Percentiles rank a stretch among this genome's conserved stretches.
Conservation (phyloP, 2,329 filamentous ascomycete species). For the Eutypella sp. region DNA sequence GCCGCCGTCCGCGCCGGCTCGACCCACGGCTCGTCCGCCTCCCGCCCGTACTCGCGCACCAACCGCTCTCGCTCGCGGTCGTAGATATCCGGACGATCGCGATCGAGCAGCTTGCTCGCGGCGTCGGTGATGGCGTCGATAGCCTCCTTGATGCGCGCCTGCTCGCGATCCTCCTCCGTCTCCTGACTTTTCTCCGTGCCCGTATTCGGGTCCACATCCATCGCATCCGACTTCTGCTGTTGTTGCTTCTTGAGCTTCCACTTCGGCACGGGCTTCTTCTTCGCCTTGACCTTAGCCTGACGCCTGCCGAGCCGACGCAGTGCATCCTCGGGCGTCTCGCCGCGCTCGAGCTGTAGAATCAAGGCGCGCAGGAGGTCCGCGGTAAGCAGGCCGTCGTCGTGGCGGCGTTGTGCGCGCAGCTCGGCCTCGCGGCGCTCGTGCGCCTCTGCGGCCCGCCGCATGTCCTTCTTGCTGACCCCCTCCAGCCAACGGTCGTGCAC, state of each 20-base stretch:
- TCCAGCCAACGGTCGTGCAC: constrained; percentile 91
- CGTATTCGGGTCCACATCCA: constrained; percentile 63
- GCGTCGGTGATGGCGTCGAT: constrained; percentile 84
- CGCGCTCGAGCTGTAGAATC: constrained; percentile 67
- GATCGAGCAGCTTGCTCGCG: constrained; percentile 77
- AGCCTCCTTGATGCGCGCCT: constrained; percentile 62
- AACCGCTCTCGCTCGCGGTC: constrained; percentile 81
- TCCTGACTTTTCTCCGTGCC: constrained; percentile 13
- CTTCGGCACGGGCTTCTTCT: constrained; percentile 45
- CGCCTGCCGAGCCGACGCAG: constrained; percentile 72
- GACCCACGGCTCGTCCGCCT: constrained; percentile 82
- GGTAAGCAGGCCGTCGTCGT: constrained; percentile 70
- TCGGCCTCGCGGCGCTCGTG: constrained; percentile 81
- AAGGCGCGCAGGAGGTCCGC: constrained; percentile 69
- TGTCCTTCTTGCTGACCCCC: constrained; percentile 88
- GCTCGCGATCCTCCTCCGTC: constrained; percentile 59
- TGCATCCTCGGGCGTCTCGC: constrained; percentile 85
- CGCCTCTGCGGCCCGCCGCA: constrained; percentile 80
- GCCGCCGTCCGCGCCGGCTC: constrained; percentile 29
- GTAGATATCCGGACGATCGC: constrained; percentile 87
- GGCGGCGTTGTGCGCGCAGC: constrained; percentile 62
- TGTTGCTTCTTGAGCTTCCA: constrained; percentile 69
- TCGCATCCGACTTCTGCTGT: constrained; percentile 48
- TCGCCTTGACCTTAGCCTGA: constrained; percentile 49
- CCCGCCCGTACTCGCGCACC: constrained; percentile 74